phyloP scores from a whole-genome alignment of 495 filamentous ascomycete species.

The Penicillium psychrofluorescens region DNA sequence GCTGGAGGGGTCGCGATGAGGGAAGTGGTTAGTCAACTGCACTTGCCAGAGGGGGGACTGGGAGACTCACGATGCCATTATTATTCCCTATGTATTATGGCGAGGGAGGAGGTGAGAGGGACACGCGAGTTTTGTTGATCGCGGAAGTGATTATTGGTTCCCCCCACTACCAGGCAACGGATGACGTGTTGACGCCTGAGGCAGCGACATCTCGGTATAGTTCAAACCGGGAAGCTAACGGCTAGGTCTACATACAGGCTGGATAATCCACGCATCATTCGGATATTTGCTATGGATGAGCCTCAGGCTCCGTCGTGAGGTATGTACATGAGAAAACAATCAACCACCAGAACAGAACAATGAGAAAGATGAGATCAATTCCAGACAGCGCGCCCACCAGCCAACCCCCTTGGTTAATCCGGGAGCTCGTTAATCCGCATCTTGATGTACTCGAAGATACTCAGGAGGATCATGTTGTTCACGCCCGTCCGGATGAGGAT shows the following conservation, averaged over 20 bases:
- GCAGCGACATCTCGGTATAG: constrained; percentile 5
- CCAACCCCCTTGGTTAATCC: constrained; percentile 6
- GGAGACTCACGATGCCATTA: constrained; percentile 38
- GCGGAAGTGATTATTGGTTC: constrained; percentile 8
- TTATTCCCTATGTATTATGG: constrained; percentile 1
- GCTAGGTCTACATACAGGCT: too few relatives aligned
- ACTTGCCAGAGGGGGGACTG: neutral
- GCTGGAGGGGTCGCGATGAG: constrained; percentile 12
- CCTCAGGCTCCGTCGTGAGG: constrained; percentile 12
- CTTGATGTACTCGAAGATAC: constrained; percentile 40
- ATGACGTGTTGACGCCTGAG: constrained; percentile 29
- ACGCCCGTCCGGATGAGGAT: constrained; percentile 39
- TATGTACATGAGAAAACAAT: constrained; percentile 18
- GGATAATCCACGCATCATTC: constrained; percentile 3
- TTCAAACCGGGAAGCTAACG: too few relatives aligned
- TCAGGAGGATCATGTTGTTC: constrained; percentile 44
- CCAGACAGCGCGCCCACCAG: neutral
- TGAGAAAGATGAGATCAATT: neutral
- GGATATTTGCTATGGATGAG: constrained; percentile 20
- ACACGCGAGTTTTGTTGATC: constrained; percentile 28
- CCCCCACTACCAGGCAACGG: constrained; percentile 28
- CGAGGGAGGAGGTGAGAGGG: constrained; percentile 9
- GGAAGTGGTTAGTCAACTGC: neutral
- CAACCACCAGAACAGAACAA: neutral
- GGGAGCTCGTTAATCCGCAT: constrained; percentile 31